Evolutionary conservation across 2,329 filamentous ascomycete species (phyloP).

Genomic region (Dryadomyces quercivorus): DNA sequence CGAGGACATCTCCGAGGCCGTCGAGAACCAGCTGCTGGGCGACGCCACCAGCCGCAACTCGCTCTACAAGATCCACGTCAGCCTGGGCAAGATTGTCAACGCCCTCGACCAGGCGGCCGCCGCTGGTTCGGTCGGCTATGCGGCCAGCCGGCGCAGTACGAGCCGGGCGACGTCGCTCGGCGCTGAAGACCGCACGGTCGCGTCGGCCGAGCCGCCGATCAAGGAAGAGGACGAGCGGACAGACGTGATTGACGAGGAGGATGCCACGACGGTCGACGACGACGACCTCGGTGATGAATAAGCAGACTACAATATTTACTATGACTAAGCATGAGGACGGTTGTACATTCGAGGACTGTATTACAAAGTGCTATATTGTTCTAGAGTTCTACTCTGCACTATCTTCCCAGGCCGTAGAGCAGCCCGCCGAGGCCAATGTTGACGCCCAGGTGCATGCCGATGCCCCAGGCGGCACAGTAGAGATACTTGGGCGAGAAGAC

Average conservation of each 20-base stretch:
- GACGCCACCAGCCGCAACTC: constrained; percentile 52
- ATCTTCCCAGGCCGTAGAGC: constrained; percentile 38
- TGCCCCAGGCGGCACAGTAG: constrained; percentile 79
- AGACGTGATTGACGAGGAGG: constrained; percentile 14
- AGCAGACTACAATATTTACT: background rate
- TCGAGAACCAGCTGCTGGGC: constrained; percentile 47
- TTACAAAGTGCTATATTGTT: background rate
- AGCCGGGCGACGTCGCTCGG: constrained; percentile 32
- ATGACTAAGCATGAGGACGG: no score
- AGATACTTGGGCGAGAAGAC: constrained; percentile 96
- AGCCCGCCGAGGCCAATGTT: constrained; percentile 52
- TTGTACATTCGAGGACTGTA: no score
- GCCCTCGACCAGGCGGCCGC: constrained; percentile 30
- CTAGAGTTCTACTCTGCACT: background rate
- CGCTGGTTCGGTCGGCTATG: background rate
- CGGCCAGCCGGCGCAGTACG: constrained; percentile 21
- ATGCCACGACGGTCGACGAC: constrained; percentile 6
- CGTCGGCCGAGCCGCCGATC: constrained; percentile 30
- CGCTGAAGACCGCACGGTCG: constrained; percentile 16
- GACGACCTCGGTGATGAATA: constrained; percentile 9
- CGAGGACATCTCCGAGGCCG: constrained; percentile 45
- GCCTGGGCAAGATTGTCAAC: constrained; percentile 56
- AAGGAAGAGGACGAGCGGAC: constrained; percentile 34
- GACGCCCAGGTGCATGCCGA: constrained; percentile 67
- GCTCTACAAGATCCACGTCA: constrained; percentile 56